A percentile compares a stretch with the other conserved stretches of the same genome.
Evolutionary conservation across 768 basidiomycete genomes (phyloP).

Genomic region (Cystofilobasidium macerans): DNA sequence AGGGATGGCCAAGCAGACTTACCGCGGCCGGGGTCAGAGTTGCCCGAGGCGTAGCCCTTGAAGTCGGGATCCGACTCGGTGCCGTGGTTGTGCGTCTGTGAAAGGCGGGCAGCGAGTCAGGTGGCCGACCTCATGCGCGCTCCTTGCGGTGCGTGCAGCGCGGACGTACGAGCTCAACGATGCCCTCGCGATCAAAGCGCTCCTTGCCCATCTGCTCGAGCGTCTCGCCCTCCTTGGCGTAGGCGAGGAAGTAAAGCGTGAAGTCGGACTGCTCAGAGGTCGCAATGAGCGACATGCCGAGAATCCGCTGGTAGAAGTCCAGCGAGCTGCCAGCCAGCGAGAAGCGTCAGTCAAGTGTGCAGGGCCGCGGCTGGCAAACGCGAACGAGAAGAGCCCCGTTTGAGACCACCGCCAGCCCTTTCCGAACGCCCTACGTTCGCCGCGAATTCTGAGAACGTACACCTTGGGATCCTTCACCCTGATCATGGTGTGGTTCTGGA

Average conservation of each 20-base stretch:
- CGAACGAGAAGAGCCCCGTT: too few relatives aligned
- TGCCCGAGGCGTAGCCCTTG: constrained; percentile 74
- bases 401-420: too few relatives aligned
- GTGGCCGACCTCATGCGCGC: too few relatives aligned
- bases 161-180: constrained; percentile 75
- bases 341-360: too few relatives aligned
- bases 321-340: too few relatives aligned
- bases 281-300: constrained; percentile 62
- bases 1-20: constrained; percentile 19
- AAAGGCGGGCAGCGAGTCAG: too few relatives aligned
- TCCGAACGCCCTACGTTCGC: too few relatives aligned
- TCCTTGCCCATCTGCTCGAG: constrained; percentile 45
- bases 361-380: too few relatives aligned
- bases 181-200: constrained; percentile 37
- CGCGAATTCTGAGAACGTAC: too few relatives aligned
- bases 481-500: constrained; percentile 23
- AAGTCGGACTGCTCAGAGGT: constrained; percentile 23
- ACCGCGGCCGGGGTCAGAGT: constrained; percentile 57
- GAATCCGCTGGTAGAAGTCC: constrained; percentile 29
- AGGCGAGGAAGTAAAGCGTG: constrained; percentile 77
- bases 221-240: constrained; percentile 49
- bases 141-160: too few relatives aligned
- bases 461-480: constrained; percentile 14
- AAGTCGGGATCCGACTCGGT: constrained; percentile 69
- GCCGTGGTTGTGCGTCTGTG: constrained; percentile 85